Percentiles rank a stretch among this genome's conserved stretches.
Evolutionary conservation across 208 protist species (phyloP).

Genomic region (Acanthamoeba comandoni): DNA sequence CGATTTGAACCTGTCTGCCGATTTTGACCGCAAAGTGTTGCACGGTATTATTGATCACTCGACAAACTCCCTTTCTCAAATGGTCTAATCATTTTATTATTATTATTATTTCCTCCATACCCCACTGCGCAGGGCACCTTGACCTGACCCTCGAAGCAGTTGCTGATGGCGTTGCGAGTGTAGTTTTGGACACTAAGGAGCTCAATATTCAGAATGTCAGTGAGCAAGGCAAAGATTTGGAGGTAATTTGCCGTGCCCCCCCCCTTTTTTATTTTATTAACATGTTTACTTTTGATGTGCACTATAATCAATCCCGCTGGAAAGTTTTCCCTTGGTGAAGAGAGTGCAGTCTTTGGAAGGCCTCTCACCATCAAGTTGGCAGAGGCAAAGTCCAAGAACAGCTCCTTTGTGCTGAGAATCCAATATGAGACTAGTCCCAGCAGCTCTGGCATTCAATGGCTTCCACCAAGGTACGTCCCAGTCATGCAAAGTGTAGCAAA

Average conservation of each 20-base stretch:
- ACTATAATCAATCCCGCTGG: not conserved
- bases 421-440: slow-evolving; percentile 81
- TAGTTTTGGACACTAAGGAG: slow-evolving; percentile 80
- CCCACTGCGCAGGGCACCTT: too few relatives aligned
- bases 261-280: too few relatives aligned
- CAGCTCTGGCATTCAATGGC: slow-evolving; percentile 85
- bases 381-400: not conserved
- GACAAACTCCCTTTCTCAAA: not conserved
- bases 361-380: slow-evolving; percentile 38
- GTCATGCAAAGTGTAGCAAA: not conserved
- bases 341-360: slow-evolving; percentile 41
- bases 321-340: slow-evolving; percentile 10
- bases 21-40: slow-evolving; percentile 55
- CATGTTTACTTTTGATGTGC: too few relatives aligned
- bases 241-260: too few relatives aligned
- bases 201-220: slow-evolving; percentile 64
- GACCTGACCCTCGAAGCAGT: slow-evolving; percentile 30
- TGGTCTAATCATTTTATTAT: too few relatives aligned
- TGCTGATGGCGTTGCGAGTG: slow-evolving; percentile 49
- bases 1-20: slow-evolving; percentile 10
- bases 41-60: not conserved
- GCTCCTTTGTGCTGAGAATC: slow-evolving; percentile 63
- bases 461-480: slow-evolving; percentile 14
- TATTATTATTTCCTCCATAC: too few relatives aligned
- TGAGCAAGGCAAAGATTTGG: slow-evolving; percentile 24